phyloP scores from a whole-genome alignment of 192 early-diverging fungal species.

The Allomyces arbusculus region DNA sequence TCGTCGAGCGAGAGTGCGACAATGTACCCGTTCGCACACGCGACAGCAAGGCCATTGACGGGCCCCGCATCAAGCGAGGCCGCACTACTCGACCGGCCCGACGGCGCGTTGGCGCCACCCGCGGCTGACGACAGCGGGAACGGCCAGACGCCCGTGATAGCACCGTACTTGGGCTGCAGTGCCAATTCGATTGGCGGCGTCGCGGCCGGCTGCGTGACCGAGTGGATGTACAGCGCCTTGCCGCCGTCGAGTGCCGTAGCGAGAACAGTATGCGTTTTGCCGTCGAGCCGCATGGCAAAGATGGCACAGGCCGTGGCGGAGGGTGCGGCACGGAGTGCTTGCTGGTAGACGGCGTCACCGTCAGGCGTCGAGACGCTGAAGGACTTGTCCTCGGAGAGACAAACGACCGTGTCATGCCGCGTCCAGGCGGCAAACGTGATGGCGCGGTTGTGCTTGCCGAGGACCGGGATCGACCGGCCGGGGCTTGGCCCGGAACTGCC shows the following conservation, averaged over 20 bases:
- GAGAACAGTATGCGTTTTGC: constrained; percentile 7
- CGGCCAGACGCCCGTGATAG: too few species aligned
- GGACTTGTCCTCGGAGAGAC: constrained; percentile 22
- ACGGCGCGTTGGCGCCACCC: too few species aligned
- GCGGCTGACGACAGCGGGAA: too few species aligned
- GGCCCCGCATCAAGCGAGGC: not conserved
- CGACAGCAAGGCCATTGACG: constrained; percentile 20
- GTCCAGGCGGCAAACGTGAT: constrained; percentile 19
- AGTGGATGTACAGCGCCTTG: constrained; percentile 21
- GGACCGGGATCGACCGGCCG: constrained; percentile 9
- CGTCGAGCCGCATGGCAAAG: not conserved
- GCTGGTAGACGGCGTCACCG: constrained; percentile 26
- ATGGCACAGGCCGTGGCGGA: constrained; percentile 6
- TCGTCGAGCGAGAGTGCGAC: constrained; percentile 15
- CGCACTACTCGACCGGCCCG: too few species aligned
- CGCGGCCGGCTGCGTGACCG: constrained; percentile 10
- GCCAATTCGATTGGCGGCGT: constrained; percentile 22
- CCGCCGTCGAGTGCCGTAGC: constrained; percentile 15
- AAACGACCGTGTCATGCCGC: constrained; percentile 18
- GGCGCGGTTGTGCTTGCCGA: constrained; percentile 29
- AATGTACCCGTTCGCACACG: constrained; percentile 22
- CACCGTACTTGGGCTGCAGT: constrained; percentile 23
- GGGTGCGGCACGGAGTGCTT: constrained; percentile 21
- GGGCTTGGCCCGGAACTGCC: not conserved
- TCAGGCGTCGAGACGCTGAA: constrained; percentile 23